Evolutionary conservation across 495 filamentous ascomycete species (phyloP).

Genomic region (Xanthoparmelia taractica): DNA sequence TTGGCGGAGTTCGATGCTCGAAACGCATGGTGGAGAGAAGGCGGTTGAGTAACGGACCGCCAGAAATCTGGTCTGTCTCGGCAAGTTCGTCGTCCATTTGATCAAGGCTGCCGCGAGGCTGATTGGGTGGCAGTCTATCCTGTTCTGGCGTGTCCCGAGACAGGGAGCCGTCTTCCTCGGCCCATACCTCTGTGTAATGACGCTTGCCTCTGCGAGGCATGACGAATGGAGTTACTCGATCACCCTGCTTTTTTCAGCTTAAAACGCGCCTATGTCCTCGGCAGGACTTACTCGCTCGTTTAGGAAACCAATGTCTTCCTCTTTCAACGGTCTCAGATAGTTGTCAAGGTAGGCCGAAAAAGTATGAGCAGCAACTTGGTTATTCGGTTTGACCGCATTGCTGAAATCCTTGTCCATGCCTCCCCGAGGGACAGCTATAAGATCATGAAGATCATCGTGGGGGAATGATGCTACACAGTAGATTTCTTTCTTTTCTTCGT

Average conservation of each 20-base stretch:
- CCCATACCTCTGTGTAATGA: constrained; percentile 84
- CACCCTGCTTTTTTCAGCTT: constrained; percentile 43
- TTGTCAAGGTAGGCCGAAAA: constrained; percentile 85
- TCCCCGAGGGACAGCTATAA: constrained; percentile 61
- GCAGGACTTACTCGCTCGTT: constrained; percentile 57
- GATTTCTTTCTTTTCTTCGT: constrained; percentile 75
- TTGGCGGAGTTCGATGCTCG: constrained; percentile 59
- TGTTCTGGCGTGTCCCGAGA: constrained; percentile 53
- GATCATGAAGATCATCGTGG: constrained; percentile 63
- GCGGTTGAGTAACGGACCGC: constrained; percentile 77
- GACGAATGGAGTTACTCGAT: constrained; percentile 72
- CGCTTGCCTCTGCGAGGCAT: constrained; percentile 80
- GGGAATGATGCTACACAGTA: constrained; percentile 84
- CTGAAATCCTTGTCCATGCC: constrained; percentile 86
- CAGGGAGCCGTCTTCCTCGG: constrained; percentile 79
- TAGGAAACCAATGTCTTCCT: constrained; percentile 92
- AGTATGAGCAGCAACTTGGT: constrained; percentile 84
- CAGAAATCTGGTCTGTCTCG: constrained; percentile 85
- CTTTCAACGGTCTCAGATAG: constrained; percentile 79
- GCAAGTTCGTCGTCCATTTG: constrained; percentile 73
- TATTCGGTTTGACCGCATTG: constrained; percentile 74
- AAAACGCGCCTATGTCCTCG: neutral
- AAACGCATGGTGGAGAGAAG: constrained; percentile 75
- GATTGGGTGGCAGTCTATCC: constrained; percentile 66
- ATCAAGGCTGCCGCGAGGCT: constrained; percentile 76